Base-by-base conservation (phyloP, 176 grass and related monocot genomes). In the Carex kokanica region DNA sequence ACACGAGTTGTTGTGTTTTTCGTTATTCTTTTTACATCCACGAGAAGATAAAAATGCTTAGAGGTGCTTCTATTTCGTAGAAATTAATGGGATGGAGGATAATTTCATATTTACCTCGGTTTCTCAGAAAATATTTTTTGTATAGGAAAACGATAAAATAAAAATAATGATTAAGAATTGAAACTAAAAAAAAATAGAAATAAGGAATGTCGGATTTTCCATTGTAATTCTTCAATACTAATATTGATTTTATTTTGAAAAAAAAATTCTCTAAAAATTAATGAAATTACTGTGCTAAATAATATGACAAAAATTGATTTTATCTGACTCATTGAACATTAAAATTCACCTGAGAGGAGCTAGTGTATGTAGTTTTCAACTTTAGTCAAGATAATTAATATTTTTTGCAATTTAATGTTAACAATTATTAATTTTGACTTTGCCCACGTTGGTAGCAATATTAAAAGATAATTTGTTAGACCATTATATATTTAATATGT, bases 1-100 rank as follows among this genome's bases (percentile, higher is more conserved):
- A 51, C 80, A 82, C 80, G 61, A 82, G 60, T 82, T 82, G 80
- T 68, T 43, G 40, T 67, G 21, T 63, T 81, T 15, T 81, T 8
- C 15, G 32, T 61, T 62, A 51, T 64, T 47, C 14, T 23, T 81
- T 82, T 68, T 27, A 17, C 16, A 18, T 82, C 40, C 21, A 10
- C 17, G 14, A 8, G 52, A 64, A 53, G 58, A 23, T 21, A 24
- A 81, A 23, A 40, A 20, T 61, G 34, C 57, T 1, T 15, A 81
- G 2, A 45, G 9, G 10, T 3, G 10, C 59, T 61, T 47, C 10
- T 23, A 0, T 24, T 81, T 61, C 43, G 0, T 45, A 20, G 8
- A 43, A 61, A 81, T 81, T 78, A 15, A 13, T 7, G 14, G 5
- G 0, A 9, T 38, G 6, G 6, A 16, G 3, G 2, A 78, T 57